Percentiles rank a stretch among this genome's conserved stretches.
phyloP scores from a whole-genome alignment of 768 basidiomycete genomes.

The Clitopilus hobsonii region DNA sequence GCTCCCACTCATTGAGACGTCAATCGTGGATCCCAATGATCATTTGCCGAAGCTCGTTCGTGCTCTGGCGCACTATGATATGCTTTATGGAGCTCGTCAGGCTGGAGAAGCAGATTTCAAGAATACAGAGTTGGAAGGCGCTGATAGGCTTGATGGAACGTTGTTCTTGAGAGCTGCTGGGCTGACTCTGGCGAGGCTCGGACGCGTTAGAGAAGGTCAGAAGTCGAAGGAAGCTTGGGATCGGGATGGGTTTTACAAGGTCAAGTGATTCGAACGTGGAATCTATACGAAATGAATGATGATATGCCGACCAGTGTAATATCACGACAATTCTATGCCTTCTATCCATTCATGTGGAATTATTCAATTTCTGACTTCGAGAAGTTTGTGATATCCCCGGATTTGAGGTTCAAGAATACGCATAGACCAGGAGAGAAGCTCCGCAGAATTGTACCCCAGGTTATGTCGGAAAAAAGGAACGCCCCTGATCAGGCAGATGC shows the following conservation, averaged over 20 bases:
- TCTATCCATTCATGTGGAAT: no score
- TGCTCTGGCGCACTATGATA: slow-evolving; percentile 26
- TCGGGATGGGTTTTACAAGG: slow-evolving; percentile 13
- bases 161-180: slow-evolving; percentile 51
- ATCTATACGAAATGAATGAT: background rate
- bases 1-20: slow-evolving; percentile 51
- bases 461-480: no score
- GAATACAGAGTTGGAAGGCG: slow-evolving; percentile 35
- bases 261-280: background rate
- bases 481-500: no score
- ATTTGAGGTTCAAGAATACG: no score
- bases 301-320: background rate
- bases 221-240: slow-evolving; percentile 14
- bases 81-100: slow-evolving; percentile 26
- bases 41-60: slow-evolving; percentile 36
- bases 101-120: slow-evolving; percentile 16
- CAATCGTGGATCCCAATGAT: slow-evolving; percentile 57
- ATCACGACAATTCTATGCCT: no score
- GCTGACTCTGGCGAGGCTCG: slow-evolving; percentile 28
- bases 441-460: no score
- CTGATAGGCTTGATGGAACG: slow-evolving; percentile 47
- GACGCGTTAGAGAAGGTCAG: slow-evolving; percentile 22
- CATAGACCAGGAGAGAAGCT: no score
- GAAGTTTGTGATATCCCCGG: no score
- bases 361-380: no score